Base-by-base conservation (phyloP, 2,329 filamentous ascomycete species). In the Pseudocercospora vitis region DNA sequence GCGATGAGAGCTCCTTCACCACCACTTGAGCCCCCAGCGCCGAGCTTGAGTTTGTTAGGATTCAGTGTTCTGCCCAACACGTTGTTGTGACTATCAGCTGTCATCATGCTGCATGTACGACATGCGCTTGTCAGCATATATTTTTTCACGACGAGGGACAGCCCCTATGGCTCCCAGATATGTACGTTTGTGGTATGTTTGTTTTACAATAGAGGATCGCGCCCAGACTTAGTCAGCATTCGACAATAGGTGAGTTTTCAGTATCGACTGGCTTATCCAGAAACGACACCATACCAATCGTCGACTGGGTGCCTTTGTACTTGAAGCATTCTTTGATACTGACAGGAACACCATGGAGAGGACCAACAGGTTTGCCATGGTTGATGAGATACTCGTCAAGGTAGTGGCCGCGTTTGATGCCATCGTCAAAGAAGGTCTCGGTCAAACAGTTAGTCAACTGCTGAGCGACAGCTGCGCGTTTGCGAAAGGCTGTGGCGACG, bases 1-100 rank as follows among this genome's bases (percentile, higher is more conserved):
- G 78, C 79, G 16, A 86, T 62, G 7, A 86, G 68, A 0, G 79
- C 81, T 0, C 78, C 83, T 65, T 87, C 84, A 9, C 86, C 86
- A 8, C 86, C 86, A 0, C 81, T 83, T 7, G 79, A 82, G 1
- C 87, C 86, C 4, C 86, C 86, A 0, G 82, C 77, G 0, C 81
- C 83, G 26, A 85, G 73, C 16, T 76, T 71, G 1, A 81, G 76
- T 55, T 86, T 87, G 52, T 79, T 73, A 0, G 86, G 85, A 63
- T 87, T 88, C 2, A 86, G 70, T 0, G 81, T 72, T 7, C 73
- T 65, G 3, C 73, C 73, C 47, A 76, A 76, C 29, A 76, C 58
- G 44, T 69, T 66, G 60, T 69, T 69, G 37, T 67, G 58, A 4
- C 57, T 60, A 39, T 68, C 66, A 9, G 52, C 65, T 11, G 64